A percentile compares a stretch with the other conserved stretches of the same genome.
Conservation (phyloP, 768 basidiomycete genomes). For the Leucocoprinus sp. region DNA sequence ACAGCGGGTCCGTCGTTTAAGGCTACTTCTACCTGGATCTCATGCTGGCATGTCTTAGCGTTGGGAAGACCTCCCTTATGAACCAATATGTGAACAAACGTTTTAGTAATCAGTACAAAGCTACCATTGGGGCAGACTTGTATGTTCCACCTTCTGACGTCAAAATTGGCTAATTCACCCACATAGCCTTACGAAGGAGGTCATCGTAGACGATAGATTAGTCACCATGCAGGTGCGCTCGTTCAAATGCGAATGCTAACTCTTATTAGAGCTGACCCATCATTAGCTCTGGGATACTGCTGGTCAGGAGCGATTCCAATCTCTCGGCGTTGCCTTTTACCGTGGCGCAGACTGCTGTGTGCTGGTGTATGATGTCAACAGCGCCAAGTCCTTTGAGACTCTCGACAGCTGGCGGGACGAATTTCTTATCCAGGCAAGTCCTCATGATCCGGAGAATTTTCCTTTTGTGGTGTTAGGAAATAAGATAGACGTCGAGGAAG, state of each 20-base stretch:
- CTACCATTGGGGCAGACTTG: slow-evolving; percentile 97
- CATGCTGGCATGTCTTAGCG: slow-evolving; percentile 38
- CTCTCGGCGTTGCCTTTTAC: slow-evolving; percentile 97
- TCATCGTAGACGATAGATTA: slow-evolving; percentile 95
- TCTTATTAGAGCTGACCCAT: background rate
- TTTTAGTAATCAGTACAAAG: slow-evolving; percentile 99
- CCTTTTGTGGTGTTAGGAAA: slow-evolving; percentile 99
- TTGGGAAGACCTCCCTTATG: slow-evolving; percentile 99
- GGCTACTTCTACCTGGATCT: slow-evolving; percentile 13
- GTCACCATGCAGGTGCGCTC: slow-evolving; percentile 92
- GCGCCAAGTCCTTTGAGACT: slow-evolving; percentile 96
- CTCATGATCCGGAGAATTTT: slow-evolving; percentile 99
- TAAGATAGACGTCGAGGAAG: slow-evolving; percentile 99
- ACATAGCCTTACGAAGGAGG: slow-evolving; percentile 87
- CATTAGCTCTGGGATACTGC: slow-evolving; percentile 96
- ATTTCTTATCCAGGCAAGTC: slow-evolving; percentile 97
- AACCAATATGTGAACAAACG: slow-evolving; percentile 99
- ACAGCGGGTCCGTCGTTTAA: slow-evolving; percentile 68
- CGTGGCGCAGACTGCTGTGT: slow-evolving; percentile 99
- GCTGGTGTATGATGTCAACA: slow-evolving; percentile 98
- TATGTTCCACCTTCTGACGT: slow-evolving; percentile 32
- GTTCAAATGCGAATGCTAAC: background rate
- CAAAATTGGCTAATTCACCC: slow-evolving; percentile 12
- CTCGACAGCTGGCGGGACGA: slow-evolving; percentile 99
- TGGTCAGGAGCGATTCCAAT: slow-evolving; percentile 99